Evolutionary conservation across 2,329 filamentous ascomycete genomes (phyloP).

Genomic region (Penicillium sp.): DNA sequence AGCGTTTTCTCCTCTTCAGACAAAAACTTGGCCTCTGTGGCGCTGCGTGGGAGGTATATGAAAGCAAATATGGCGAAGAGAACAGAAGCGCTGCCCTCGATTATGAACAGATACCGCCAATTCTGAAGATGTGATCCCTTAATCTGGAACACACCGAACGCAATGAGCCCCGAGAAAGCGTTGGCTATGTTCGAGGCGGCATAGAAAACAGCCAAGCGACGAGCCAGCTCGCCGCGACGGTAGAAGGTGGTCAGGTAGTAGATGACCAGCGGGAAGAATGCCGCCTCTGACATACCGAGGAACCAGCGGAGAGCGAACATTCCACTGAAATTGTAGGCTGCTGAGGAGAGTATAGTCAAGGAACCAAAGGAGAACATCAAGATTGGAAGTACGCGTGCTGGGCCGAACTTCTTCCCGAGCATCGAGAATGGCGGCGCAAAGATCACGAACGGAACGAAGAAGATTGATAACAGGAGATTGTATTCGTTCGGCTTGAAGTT

Average conservation of each 20-base stretch:
- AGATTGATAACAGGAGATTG: conserved; percentile 66
- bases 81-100: conserved; percentile 59
- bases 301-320: conserved; percentile 67
- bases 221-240: conserved; percentile 65
- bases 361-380: conserved; percentile 67
- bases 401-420: conserved; percentile 65
- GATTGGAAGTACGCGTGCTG: conserved; percentile 59
- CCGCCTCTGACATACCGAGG: conserved; percentile 63
- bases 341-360: conserved; percentile 58
- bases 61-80: conserved; percentile 62
- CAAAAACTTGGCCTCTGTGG: conserved; percentile 63
- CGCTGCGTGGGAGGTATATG: conserved; percentile 64
- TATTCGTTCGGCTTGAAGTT: conserved; percentile 62
- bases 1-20: conserved; percentile 62
- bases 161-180: conserved; percentile 59
- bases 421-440: conserved; percentile 64
- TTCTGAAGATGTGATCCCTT: conserved; percentile 46
- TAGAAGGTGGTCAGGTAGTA: conserved; percentile 66
- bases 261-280: conserved; percentile 67
- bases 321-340: conserved; percentile 58
- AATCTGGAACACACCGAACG: conserved; percentile 61
- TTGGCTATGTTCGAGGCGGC: conserved; percentile 71
- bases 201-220: conserved; percentile 70
- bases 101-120: conserved; percentile 54
- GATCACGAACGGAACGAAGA: conserved; percentile 71